Evolutionary conservation across 2,329 filamentous ascomycete species (phyloP).

Genomic region (Aspergillus chevalieri): DNA sequence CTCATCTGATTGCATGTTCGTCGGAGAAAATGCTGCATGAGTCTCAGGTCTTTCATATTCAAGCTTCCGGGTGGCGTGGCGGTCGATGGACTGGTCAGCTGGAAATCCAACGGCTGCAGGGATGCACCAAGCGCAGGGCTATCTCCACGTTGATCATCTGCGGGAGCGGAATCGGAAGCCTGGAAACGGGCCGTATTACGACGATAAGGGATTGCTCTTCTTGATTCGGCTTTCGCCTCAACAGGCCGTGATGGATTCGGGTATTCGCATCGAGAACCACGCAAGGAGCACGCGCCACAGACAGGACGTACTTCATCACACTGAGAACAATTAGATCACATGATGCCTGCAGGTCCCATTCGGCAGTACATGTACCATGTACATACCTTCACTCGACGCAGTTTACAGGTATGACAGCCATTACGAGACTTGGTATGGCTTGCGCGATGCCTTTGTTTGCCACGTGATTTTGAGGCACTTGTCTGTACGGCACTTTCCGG

Average conservation of each 20-base stretch:
- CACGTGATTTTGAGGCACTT: not conserved
- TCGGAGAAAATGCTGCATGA: conserved; percentile 13
- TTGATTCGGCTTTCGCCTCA: not conserved
- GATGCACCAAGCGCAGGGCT: not conserved
- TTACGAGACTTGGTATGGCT: conserved; percentile 19
- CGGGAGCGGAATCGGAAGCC: no score
- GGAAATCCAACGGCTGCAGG: conserved; percentile 11
- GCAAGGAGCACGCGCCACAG: conserved; percentile 16
- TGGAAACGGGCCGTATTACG: no score
- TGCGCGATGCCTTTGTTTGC: conserved; percentile 4
- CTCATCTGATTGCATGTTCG: conserved; percentile 12
- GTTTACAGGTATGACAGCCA: conserved; percentile 20
- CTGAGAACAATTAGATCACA: conserved; percentile 5
- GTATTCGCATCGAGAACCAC: conserved; percentile 10
- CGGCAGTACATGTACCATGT: not conserved
- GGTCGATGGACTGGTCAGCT: not conserved
- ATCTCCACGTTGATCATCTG: not conserved
- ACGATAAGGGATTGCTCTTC: not conserved
- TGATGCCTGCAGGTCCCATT: not conserved
- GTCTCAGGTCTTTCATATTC: conserved; percentile 15
- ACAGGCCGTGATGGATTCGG: conserved; percentile 2
- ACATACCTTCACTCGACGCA: conserved; percentile 19
- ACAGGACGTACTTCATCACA: conserved; percentile 20
- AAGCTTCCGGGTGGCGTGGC: not conserved
- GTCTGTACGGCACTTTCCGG: not conserved